These are phyloP conservation scores for Suillus subluteus DNA, from an alignment of 768 basidiomycete genomes.

Conservation along the genomic window DNA sequence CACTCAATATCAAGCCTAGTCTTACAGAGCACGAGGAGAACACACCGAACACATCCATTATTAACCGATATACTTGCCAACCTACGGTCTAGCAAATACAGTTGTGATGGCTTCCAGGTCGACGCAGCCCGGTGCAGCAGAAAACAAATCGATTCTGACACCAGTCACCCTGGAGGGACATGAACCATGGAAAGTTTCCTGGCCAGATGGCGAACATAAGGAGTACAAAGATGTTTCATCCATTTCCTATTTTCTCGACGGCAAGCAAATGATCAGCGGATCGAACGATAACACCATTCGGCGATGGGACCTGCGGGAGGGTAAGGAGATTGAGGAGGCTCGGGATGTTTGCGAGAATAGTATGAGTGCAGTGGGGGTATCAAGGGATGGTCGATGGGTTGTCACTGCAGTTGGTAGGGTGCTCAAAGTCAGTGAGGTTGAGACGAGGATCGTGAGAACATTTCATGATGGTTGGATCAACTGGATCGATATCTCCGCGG, in stretches of 20 bases:
- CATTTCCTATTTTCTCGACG: background rate
- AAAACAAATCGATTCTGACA: background rate
- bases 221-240: background rate
- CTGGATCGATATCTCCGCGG: background rate
- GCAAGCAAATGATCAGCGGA: background rate
- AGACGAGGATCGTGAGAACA: background rate
- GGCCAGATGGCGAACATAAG: fast-evolving
- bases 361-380: background rate
- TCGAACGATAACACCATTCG: background rate
- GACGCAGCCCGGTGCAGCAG: background rate
- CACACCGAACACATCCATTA: background rate
- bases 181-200: too few relatives aligned
- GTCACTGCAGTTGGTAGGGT: background rate
- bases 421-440: background rate
- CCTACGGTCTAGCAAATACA: background rate
- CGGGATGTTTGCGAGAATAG: background rate
- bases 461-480: background rate
- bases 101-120: background rate
- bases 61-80: background rate
- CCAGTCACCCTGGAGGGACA: background rate
- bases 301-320: background rate
- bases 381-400: background rate
- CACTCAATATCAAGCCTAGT: background rate
- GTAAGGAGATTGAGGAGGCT: background rate
- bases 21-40: background rate